Conservation (phyloP, 345 rosid species). For the Rhodamnia argentea region DNA sequence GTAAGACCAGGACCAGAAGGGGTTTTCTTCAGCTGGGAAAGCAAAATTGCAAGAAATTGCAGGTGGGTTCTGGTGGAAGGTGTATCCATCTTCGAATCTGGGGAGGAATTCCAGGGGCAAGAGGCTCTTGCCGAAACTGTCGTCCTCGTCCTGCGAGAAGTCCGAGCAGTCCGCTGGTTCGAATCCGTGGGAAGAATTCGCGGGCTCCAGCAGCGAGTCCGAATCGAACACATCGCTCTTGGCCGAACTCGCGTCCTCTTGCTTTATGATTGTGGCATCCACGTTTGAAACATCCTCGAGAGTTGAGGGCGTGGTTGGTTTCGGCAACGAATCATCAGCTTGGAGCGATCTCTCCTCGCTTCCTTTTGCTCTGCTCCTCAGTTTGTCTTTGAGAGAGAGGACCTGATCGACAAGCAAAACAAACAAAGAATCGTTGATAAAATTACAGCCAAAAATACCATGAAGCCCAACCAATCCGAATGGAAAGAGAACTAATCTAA, state of each 20-base stretch:
- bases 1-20: slow-evolving; percentile 41
- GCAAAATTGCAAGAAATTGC: slow-evolving; percentile 27
- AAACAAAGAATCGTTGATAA: neutral
- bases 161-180: slow-evolving; percentile 30
- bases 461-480: neutral
- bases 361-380: slow-evolving; percentile 18
- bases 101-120: slow-evolving; percentile 12
- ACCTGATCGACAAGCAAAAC: slow-evolving; percentile 27
- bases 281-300: neutral
- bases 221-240: slow-evolving; percentile 42
- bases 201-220: slow-evolving; percentile 21
- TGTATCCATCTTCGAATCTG: slow-evolving; percentile 15
- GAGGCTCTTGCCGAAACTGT: slow-evolving; percentile 17
- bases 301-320: neutral
- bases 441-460: neutral
- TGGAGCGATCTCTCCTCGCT: neutral
- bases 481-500: neutral
- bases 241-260: slow-evolving; percentile 32
- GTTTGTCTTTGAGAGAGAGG: slow-evolving; percentile 30
- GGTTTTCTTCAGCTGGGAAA: slow-evolving; percentile 38
- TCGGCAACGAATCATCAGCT: neutral
- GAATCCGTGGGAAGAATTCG: slow-evolving; percentile 24
- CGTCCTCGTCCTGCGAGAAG: slow-evolving; percentile 36
- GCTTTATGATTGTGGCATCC: slow-evolving; percentile 9
- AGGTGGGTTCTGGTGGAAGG: slow-evolving; percentile 6